phyloP scores from a whole-genome alignment of 306 rosid genomes.

The Psophocarpus tetragonolobus region DNA sequence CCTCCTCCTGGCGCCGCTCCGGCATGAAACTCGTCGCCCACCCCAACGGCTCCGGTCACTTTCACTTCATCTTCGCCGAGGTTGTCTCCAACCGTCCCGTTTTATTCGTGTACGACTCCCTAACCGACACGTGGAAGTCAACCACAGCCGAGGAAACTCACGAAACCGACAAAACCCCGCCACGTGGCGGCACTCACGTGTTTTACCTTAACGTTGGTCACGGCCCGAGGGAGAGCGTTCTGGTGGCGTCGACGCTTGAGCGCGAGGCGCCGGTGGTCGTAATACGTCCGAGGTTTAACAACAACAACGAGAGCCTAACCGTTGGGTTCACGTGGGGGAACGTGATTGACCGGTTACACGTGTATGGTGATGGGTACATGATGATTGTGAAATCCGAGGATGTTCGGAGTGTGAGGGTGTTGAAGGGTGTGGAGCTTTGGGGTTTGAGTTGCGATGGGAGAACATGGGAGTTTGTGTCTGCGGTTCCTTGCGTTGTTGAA shows the following conservation, averaged over 20 bases:
- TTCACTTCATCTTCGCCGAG: conserved; percentile 59
- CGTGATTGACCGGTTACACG: conserved; percentile 54
- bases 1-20: conserved; percentile 65
- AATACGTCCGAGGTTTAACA: conserved; percentile 52
- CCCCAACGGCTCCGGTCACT: conserved; percentile 39
- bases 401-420: conserved; percentile 26
- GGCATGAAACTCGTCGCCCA: conserved; percentile 57
- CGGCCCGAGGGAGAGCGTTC: conserved; percentile 47
- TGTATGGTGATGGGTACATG: conserved; percentile 72
- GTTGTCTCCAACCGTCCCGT: conserved; percentile 45
- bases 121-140: conserved; percentile 47
- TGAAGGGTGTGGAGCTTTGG: conserved; percentile 61
- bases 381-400: conserved; percentile 55
- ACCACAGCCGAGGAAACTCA: conserved; percentile 35
- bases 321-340: conserved; percentile 57
- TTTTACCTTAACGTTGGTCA: conserved; percentile 43
- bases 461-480: conserved; percentile 50
- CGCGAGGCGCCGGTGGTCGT: conserved; percentile 22
- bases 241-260: conserved; percentile 25
- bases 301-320: neutral
- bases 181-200: conserved; percentile 35
- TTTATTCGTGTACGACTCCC: conserved; percentile 51
- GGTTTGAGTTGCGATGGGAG: conserved; percentile 43
- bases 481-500: conserved; percentile 32
- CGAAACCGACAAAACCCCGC: too few relatives aligned